Evolutionary conservation across 2,329 filamentous ascomycete species (phyloP).

Genomic region (Aspergillus novofumigatus): DNA sequence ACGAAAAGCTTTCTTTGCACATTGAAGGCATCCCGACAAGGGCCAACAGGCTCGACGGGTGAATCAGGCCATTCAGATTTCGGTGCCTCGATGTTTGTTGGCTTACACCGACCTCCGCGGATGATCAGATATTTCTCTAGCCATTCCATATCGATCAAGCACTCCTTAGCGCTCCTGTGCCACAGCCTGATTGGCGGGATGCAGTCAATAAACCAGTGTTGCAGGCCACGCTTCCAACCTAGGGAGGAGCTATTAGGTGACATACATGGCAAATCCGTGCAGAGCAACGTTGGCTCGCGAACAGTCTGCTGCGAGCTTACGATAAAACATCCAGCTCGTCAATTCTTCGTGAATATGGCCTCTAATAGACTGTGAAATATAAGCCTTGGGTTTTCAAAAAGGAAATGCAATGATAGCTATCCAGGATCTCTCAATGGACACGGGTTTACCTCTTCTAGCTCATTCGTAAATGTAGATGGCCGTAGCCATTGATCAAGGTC

Average conservation of each 20-base stretch:
- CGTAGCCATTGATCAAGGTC: slow-evolving; percentile 3
- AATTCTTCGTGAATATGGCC: slow-evolving; percentile 20
- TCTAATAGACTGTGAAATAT: slow-evolving; percentile 14
- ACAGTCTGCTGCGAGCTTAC: slow-evolving; percentile 21
- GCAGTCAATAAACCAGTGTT: neutral
- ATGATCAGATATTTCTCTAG: slow-evolving; percentile 21
- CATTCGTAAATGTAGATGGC: slow-evolving; percentile 1
- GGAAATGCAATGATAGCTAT: neutral
- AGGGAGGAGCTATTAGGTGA: neutral
- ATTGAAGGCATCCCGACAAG: slow-evolving; percentile 14
- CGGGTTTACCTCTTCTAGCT: slow-evolving; percentile 1
- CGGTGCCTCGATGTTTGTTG: slow-evolving; percentile 18
- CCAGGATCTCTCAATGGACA: neutral
- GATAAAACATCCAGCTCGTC: slow-evolving; percentile 20
- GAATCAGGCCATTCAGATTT: slow-evolving; percentile 16
- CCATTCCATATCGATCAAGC: slow-evolving; percentile 18
- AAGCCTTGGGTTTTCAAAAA: neutral
- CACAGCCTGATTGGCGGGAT: slow-evolving; percentile 12
- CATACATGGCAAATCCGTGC: slow-evolving; percentile 21
- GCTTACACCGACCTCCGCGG: slow-evolving; percentile 20
- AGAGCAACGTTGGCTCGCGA: slow-evolving; percentile 17
- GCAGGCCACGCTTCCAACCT: neutral
- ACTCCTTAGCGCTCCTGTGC: slow-evolving; percentile 17
- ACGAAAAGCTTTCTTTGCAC: slow-evolving; percentile 16
- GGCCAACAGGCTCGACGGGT: slow-evolving; percentile 18